Evolutionary conservation across 1,139 yeast genomes (phyloP).

Genomic region (Tardiomyces blankii): DNA sequence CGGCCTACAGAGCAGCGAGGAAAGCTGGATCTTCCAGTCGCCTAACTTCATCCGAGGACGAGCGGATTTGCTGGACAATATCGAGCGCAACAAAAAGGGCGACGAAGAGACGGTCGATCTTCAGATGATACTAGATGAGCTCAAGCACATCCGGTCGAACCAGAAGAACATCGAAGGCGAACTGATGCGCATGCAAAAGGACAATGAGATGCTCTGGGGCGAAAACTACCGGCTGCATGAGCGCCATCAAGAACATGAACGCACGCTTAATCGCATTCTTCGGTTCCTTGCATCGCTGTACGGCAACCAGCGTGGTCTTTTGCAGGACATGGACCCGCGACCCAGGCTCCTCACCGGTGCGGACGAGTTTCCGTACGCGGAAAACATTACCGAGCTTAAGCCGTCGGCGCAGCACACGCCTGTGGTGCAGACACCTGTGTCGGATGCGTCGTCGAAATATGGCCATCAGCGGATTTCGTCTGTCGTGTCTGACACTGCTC

Average conservation of each 20-base stretch:
- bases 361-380: not conserved
- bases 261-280: conserved; percentile 77
- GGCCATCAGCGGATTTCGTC: not conserved
- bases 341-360: not conserved
- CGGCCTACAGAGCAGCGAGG: conserved; percentile 45
- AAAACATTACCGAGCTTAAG: not conserved
- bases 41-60: conserved; percentile 65
- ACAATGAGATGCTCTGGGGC: conserved; percentile 84
- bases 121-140: conserved; percentile 50
- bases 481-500: not conserved
- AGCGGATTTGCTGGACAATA: conserved; percentile 65
- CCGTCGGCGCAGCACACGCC: not conserved
- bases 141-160: conserved; percentile 65
- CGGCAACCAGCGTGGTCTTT: conserved; percentile 40
- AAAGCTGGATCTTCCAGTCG: conserved; percentile 68
- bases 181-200: conserved; percentile 67
- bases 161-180: conserved; percentile 80
- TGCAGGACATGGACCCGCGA: conserved; percentile 16
- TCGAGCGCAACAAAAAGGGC: conserved; percentile 42
- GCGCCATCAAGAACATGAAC: conserved; percentile 74
- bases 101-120: conserved; percentile 38
- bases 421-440: not conserved
- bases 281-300: conserved; percentile 78
- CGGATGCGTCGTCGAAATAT: not conserved
- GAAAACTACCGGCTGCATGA: conserved; percentile 79